Evolutionary conservation across 441 rosid genomes (phyloP).

Genomic region (Euphorbia celastroides): DNA sequence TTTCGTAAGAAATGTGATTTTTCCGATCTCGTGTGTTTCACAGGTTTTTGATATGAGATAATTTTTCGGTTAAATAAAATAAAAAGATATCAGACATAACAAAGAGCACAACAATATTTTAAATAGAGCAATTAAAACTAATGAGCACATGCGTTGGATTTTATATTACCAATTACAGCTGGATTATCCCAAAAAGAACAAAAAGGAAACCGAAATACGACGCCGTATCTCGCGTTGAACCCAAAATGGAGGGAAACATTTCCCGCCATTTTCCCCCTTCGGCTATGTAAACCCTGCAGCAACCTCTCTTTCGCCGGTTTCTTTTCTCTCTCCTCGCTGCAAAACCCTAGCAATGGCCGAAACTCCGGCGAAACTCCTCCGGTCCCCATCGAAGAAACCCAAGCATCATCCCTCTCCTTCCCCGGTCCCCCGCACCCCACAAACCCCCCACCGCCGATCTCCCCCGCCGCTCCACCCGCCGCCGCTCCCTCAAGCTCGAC

Average conservation of each 20-base stretch:
- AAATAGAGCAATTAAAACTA: no score
- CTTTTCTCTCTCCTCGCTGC: conserved; percentile 13
- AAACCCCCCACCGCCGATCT: conserved; percentile 43
- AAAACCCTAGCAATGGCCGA: conserved; percentile 41
- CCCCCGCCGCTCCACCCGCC: conserved; percentile 68
- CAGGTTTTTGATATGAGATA: no score
- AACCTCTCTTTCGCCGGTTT: neutral
- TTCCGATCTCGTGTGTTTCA: no score
- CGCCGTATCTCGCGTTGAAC: conserved; percentile 1
- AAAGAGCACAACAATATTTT: no score
- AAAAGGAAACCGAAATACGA: neutral
- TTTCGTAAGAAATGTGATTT: no score
- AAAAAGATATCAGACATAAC: no score
- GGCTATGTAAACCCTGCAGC: conserved; percentile 1
- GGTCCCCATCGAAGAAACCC: conserved; percentile 29
- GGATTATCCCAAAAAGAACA: neutral
- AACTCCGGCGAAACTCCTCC: conserved; percentile 35
- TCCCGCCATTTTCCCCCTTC: conserved; percentile 51
- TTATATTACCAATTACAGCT: no score
- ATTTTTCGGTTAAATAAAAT: no score
- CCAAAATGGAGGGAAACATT: conserved; percentile 34
- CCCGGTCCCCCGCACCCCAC: conserved; percentile 37
- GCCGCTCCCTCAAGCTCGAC: conserved; percentile 34
- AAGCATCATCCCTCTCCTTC: conserved; percentile 31
- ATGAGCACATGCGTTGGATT: neutral